Evolutionary conservation across 805 yeast genomes (phyloP).

Genomic region (Myxozyma neotropica): DNA sequence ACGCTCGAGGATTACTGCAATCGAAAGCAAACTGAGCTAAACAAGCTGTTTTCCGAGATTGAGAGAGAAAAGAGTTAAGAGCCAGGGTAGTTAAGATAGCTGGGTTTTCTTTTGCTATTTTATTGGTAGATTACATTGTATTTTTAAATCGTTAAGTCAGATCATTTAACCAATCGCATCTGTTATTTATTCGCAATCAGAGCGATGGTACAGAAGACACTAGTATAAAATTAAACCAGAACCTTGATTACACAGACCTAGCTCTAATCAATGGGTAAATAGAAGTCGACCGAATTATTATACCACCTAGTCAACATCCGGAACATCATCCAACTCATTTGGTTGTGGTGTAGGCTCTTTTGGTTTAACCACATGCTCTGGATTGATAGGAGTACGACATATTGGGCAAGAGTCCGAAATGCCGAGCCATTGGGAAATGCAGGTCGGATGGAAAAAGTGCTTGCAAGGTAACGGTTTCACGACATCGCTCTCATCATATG

Average conservation of each 20-base stretch:
- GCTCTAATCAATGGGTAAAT: no score
- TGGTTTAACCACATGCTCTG: slow-evolving; percentile 12
- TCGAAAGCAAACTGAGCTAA: slow-evolving; percentile 63
- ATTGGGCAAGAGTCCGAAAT: slow-evolving; percentile 35
- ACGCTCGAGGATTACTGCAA: slow-evolving; percentile 69
- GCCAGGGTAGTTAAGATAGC: not conserved
- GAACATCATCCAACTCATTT: not conserved
- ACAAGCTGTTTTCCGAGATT: slow-evolving; percentile 45
- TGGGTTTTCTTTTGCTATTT: not conserved
- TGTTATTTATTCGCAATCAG: no score
- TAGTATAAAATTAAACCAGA: no score
- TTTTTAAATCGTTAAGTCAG: no score
- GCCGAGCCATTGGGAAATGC: slow-evolving; percentile 35
- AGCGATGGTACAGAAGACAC: no score
- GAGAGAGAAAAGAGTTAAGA: slow-evolving; percentile 22
- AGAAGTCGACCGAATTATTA: no score
- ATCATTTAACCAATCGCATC: no score
- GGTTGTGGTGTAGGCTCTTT: not conserved
- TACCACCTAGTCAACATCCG: slow-evolving; percentile 3
- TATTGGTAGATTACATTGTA: not conserved
- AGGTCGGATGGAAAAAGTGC: slow-evolving; percentile 34
- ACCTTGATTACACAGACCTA: no score
- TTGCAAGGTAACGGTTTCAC: slow-evolving; percentile 31
- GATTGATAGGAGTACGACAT: slow-evolving; percentile 18
- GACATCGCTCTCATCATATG: slow-evolving; percentile 13